A percentile compares a stretch with the other conserved stretches of the same genome.
Conservation (phyloP, 225 moss, liverwort and hornwort genomes). For the Pseudisothecium myosuroides region DNA sequence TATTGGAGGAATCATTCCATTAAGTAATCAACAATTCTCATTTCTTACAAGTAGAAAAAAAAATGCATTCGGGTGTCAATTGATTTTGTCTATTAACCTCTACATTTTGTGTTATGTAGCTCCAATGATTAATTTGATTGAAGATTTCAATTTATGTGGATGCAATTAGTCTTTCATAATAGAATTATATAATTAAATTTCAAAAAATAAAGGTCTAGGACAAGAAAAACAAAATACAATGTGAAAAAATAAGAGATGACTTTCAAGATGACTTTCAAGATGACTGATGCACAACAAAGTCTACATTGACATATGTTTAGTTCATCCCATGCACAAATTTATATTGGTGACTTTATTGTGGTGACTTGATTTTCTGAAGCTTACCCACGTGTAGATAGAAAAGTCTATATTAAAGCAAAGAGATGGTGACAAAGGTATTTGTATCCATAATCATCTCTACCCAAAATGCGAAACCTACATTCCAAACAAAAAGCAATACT, state of each 20-base stretch:
- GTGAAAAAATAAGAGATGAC: not conserved
- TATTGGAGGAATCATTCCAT: accelerated
- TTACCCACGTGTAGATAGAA: not conserved
- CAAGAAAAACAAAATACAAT: not conserved
- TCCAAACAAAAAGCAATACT: accelerated
- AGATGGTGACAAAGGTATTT: not conserved
- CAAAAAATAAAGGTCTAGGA: accelerated
- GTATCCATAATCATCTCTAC: not conserved
- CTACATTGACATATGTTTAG: not conserved
- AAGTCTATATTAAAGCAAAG: not conserved
- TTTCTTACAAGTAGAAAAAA: not conserved
- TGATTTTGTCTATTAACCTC: not conserved
- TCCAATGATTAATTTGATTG: not conserved
- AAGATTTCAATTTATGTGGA: not conserved
- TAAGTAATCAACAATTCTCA: not conserved
- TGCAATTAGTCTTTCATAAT: not conserved
- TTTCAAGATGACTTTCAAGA: not conserved
- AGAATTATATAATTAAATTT: no score
- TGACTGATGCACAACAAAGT: not conserved
- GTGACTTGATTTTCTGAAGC: not conserved
- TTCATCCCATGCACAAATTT: not conserved
- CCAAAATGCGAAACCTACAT: not conserved
- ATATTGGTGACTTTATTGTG: not conserved
- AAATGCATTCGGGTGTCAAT: not conserved
- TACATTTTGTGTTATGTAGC: not conserved